Conservation (phyloP, 345 rosid genomes). For the Viola odorata region DNA sequence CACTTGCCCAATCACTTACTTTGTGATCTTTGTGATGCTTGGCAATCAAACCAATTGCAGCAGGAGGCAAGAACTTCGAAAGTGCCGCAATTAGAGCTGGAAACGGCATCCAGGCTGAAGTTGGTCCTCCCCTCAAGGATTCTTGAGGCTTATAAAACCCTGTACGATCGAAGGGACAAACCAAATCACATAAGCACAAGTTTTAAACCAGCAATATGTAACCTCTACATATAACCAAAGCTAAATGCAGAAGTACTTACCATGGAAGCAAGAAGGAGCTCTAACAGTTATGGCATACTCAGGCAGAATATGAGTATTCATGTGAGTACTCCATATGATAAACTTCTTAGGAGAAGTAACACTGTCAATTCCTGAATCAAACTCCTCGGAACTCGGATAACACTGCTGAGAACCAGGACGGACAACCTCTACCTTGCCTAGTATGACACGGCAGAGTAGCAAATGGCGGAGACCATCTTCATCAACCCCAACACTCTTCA, state of each 20-base stretch:
- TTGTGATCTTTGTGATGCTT: conserved; percentile 46
- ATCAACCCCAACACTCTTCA: conserved; percentile 38
- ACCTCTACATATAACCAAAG: background rate
- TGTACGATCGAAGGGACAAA: conserved; percentile 12
- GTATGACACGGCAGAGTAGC: conserved; percentile 58
- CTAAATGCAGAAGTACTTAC: conserved; percentile 21
- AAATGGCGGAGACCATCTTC: conserved; percentile 58
- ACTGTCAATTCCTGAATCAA: conserved; percentile 65
- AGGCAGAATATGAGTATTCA: conserved; percentile 70
- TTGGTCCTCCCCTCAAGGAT: conserved; percentile 27
- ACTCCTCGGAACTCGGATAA: conserved; percentile 57
- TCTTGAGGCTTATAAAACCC: conserved; percentile 26
- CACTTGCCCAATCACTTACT: conserved; percentile 26
- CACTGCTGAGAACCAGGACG: conserved; percentile 42
- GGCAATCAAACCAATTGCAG: conserved; percentile 32
- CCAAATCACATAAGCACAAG: conserved; percentile 8
- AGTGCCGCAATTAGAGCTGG: conserved; percentile 53
- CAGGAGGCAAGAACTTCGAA: conserved; percentile 45
- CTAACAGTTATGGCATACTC: conserved; percentile 58
- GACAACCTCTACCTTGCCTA: conserved; percentile 66
- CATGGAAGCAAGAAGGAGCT: conserved; percentile 39
- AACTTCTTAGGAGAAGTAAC: conserved; percentile 47
- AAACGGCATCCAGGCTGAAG: conserved; percentile 80
- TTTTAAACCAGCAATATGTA: background rate
- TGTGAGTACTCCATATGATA: conserved; percentile 61